Evolutionary conservation across 2,329 filamentous ascomycete species (phyloP).

Genomic region (Penicillium capsulatum): DNA sequence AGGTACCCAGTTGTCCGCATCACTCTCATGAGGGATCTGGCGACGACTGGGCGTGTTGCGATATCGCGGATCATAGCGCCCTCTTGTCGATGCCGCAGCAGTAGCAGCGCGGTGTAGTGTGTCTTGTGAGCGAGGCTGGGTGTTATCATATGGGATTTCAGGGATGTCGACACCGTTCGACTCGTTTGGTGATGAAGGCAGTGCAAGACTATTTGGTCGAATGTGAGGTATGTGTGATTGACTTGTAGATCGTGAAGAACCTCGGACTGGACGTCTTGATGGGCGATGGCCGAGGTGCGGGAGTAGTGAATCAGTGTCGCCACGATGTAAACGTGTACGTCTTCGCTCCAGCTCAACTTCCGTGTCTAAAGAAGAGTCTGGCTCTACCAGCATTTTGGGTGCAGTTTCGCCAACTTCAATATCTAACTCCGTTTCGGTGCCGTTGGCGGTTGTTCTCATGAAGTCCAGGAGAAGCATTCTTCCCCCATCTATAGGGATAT

Average conservation of each 20-base stretch:
- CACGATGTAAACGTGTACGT: constrained; percentile 63
- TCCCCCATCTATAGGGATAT: constrained; percentile 73
- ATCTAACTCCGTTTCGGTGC: constrained; percentile 54
- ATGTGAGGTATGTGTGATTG: constrained; percentile 14
- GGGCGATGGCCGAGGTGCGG: constrained; percentile 25
- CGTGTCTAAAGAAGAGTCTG: constrained; percentile 67
- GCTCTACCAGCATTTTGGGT: constrained; percentile 68
- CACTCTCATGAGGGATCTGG: constrained; percentile 78
- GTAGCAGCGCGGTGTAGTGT: constrained; percentile 67
- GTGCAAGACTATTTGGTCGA: constrained; percentile 27
- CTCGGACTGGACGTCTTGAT: constrained; percentile 19
- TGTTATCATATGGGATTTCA: constrained; percentile 69
- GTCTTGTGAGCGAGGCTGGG: constrained; percentile 64
- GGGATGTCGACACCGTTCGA: constrained; percentile 40
- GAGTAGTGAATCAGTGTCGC: constrained; percentile 45
- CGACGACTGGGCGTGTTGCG: constrained; percentile 32
- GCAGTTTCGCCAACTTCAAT: constrained; percentile 71
- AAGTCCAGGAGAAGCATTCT: constrained; percentile 71
- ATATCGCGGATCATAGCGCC: constrained; percentile 56
- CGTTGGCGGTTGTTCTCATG: constrained; percentile 57
- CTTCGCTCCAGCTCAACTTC: constrained; percentile 76
- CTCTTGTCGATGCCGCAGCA: constrained; percentile 69
- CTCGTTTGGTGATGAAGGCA: constrained; percentile 24
- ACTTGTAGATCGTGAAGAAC: constrained; percentile 24
- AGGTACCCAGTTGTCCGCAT: constrained; percentile 83